phyloP scores from a whole-genome alignment of 768 basidiomycete species.

The Gloeostereum incarnatum region DNA sequence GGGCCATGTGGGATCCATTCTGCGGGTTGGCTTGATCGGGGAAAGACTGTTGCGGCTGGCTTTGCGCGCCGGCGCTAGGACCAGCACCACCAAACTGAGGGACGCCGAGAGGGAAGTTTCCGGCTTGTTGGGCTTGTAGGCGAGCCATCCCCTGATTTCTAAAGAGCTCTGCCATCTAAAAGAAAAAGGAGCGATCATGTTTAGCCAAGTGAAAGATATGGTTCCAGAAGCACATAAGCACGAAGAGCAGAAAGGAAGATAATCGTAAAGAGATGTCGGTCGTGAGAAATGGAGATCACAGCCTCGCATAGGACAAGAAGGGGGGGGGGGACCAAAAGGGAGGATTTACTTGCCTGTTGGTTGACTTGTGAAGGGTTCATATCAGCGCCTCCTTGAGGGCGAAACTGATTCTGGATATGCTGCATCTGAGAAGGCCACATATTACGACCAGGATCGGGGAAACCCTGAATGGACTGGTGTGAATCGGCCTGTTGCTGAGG shows the following conservation, averaged over 20 bases:
- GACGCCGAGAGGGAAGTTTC: too few relatives aligned
- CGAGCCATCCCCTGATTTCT: conserved; percentile 31
- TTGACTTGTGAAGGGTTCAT: conserved; percentile 27
- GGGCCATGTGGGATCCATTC: conserved; percentile 25
- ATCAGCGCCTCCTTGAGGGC: conserved; percentile 30
- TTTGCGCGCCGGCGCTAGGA: conserved; percentile 13
- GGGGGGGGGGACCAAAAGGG: conserved; percentile 9
- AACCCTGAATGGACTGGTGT: conserved; percentile 29
- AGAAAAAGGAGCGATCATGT: conserved; percentile 15
- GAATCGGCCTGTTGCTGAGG: conserved; percentile 30
- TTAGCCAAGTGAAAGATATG: conserved; percentile 14
- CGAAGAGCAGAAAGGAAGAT: neutral
- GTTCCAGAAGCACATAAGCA: conserved; percentile 4
- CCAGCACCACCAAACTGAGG: conserved; percentile 32
- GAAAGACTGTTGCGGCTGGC: conserved; percentile 23
- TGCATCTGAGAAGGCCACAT: conserved; percentile 54
- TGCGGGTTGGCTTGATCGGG: conserved; percentile 24
- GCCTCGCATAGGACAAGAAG: conserved; percentile 1
- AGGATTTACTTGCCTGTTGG: conserved; percentile 34
- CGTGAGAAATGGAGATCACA: conserved; percentile 3
- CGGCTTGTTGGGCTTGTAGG: conserved; percentile 27
- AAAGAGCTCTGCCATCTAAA: conserved; percentile 33
- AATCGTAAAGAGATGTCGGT: conserved; percentile 1
- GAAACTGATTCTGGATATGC: conserved; percentile 32
- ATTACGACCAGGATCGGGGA: conserved; percentile 41